Conservation (phyloP, 768 basidiomycete species). For the Naematelia encephala region DNA sequence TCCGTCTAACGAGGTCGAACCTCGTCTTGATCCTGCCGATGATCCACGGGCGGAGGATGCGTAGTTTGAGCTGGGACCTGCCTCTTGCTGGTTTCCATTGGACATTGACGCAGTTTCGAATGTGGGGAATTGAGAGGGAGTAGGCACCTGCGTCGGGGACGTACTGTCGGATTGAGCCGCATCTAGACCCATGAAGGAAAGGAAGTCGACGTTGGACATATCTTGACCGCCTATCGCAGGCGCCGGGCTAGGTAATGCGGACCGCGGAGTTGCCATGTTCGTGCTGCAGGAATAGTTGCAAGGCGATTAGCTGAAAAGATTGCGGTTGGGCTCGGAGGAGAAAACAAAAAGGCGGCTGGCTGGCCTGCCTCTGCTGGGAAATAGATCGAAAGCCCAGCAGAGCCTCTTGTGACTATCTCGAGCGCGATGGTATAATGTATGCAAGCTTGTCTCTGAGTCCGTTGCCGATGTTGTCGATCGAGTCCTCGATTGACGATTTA, state of each 20-base stretch:
- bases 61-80: neutral
- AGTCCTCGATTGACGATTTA: too few species aligned
- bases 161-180: neutral
- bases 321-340: neutral
- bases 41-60: slow-evolving; percentile 1
- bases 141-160: neutral
- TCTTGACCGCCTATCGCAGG: neutral
- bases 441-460: too few species aligned
- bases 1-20: slow-evolving; percentile 1
- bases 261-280: neutral
- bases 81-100: neutral
- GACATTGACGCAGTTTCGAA: neutral
- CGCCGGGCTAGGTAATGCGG: neutral
- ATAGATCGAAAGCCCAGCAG: neutral
- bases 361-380: neutral
- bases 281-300: neutral
- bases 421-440: neutral
- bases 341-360: neutral
- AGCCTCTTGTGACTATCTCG: neutral
- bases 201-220: slow-evolving; percentile 4
- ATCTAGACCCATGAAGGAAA: slow-evolving; percentile 2
- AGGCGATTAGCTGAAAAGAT: neutral
- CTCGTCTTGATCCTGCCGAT: neutral
- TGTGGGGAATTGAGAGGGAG: neutral
- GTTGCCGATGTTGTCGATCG: too few species aligned